Percentiles rank a stretch among this genome's conserved stretches.
Conservation (phyloP, 768 basidiomycete genomes). For the Rhodotorula graminis region DNA sequence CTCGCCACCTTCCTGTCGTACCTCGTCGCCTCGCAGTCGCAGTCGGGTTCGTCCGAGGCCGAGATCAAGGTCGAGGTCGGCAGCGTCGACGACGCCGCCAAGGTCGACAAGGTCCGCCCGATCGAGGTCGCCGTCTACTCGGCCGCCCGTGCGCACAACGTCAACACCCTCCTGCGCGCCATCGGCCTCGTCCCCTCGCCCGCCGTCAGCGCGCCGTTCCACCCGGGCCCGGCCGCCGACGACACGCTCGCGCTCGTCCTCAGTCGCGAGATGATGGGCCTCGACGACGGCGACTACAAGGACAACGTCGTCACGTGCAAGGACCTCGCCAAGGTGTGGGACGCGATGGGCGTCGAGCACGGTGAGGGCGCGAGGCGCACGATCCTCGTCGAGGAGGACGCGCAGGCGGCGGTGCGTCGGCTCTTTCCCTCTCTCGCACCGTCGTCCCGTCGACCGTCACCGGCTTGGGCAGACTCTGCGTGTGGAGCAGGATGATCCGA, state of each 20-base stretch:
- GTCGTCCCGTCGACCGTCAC: too few species aligned
- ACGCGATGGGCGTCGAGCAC: not conserved
- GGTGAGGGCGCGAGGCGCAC: conserved; percentile 9
- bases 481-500: too few species aligned
- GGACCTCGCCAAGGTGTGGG: conserved; percentile 35
- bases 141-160: conserved; percentile 28
- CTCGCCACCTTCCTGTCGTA: conserved; percentile 36
- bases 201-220: not conserved
- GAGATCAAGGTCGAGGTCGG: not conserved
- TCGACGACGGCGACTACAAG: conserved; percentile 14
- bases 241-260: conserved; percentile 27
- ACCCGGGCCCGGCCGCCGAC: not conserved
- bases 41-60: not conserved
- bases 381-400: conserved; percentile 25
- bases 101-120: not conserved
- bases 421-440: not conserved
- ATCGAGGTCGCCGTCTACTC: conserved; percentile 20
- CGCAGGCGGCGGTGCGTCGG: conserved; percentile 4
- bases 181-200: conserved; percentile 4
- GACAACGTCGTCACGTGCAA: conserved; percentile 34
- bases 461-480: too few species aligned
- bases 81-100: too few species aligned
- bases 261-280: conserved; percentile 36
- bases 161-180: conserved; percentile 22
- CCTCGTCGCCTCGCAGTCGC: conserved; percentile 7